Base-by-base conservation (phyloP, 2,329 filamentous ascomycete species). In the Curvularia spicifera region DNA sequence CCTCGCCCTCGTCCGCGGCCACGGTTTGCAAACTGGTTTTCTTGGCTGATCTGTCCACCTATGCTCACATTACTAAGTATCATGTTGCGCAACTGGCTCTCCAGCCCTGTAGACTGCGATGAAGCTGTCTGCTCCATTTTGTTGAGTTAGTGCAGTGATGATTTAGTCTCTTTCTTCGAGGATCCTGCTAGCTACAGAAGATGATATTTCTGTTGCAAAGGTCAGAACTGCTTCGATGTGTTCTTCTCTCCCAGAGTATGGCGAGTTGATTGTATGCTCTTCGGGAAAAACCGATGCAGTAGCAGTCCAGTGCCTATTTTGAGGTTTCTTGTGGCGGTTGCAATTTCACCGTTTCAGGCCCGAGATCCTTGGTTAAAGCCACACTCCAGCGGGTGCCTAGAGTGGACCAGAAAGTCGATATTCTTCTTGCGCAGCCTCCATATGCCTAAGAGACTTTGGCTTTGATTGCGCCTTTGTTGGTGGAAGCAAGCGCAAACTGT, bases 81-180 rank as follows among this genome's bases (percentile, higher is more conserved):
- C 73, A 90, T 82, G 58, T 78, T 80, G 45, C 86, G 83, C 39
- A 90, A 76, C 52, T 82, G 84, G 49, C 84, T 80, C 68, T 90
- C 87, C 48, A 77, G 61, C 24, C 59, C 67, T 28, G 37, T 59
- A 20, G 55, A 51, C 22, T 59, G 47, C 47, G 59, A 29, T 29
- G 60, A 44, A 48, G 52, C 33, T 29, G 53, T 31, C 44, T 59
- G 61, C 24, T 62, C 64, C 70, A 71, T 74, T 52, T 44, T 55
- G 57, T 46, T n/a, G 46, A 29, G 31, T 61, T 43, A 49, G 55
- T 35, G 45, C 18, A 31, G 44, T 33, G 13, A 35, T 31, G 44
- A 33, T 8, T 15, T 22, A 47, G 29, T 33, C 12, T 15, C 20
- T 18, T 26, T 22, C 31, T 22, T 5, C 12, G 44, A 15, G 8